Percentiles rank a stretch among this genome's conserved stretches.
phyloP scores from a whole-genome alignment of 305 asterid genomes.

The Solanum hybrid region DNA sequence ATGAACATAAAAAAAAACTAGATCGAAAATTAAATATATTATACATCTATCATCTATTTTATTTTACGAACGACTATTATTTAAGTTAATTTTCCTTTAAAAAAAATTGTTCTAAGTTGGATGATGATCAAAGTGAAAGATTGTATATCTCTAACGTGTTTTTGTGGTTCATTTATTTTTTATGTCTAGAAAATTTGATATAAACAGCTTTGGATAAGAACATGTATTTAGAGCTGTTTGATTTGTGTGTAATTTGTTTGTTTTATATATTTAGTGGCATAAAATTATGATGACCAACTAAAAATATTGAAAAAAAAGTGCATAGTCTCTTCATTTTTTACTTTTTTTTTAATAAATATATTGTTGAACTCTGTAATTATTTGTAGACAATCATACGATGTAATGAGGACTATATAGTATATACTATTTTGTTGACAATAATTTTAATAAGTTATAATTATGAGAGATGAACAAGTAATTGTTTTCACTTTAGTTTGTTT shows the following conservation, averaged over 20 bases:
- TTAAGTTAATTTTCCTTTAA: background rate
- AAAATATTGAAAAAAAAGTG: background rate
- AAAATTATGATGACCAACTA: background rate
- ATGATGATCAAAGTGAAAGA: background rate
- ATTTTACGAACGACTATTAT: background rate
- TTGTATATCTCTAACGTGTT: background rate
- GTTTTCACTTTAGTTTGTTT: background rate
- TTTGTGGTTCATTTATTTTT: background rate
- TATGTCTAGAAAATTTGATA: background rate
- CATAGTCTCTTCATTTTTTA: background rate
- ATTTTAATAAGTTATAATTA: background rate
- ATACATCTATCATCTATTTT: background rate
- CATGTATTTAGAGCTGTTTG: background rate
- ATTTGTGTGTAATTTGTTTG: background rate
- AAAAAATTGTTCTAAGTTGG: background rate
- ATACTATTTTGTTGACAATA: no score
- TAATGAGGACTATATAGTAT: background rate
- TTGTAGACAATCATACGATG: background rate
- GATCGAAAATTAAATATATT: background rate
- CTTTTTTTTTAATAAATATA: no score
- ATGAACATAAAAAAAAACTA: background rate
- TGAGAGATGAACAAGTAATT: background rate
- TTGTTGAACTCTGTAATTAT: background rate
- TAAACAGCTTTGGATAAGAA: background rate
- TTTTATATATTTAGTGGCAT: background rate